Evolutionary conservation across 352 stramenopile genomes (phyloP).

Genomic region (Phytophthora tubulina): DNA sequence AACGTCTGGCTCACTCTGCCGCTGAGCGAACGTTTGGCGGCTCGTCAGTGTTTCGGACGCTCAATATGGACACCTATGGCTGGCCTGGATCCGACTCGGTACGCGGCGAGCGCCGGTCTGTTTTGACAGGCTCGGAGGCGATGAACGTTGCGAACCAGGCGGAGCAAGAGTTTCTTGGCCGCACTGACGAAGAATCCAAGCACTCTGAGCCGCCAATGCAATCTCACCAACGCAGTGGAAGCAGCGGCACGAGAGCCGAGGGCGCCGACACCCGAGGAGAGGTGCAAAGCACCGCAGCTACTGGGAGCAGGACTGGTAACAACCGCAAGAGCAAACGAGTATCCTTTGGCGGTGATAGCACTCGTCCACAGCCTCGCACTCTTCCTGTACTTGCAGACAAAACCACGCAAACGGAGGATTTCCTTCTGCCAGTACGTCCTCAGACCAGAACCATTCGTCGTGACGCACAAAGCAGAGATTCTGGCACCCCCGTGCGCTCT

Average conservation of each 20-base stretch:
- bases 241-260: no score
- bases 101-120: constrained; percentile 31
- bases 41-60: constrained; percentile 35
- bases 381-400: constrained; percentile 44
- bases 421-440: constrained; percentile 10
- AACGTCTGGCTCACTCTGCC: constrained; percentile 24
- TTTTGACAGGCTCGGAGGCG: constrained; percentile 48
- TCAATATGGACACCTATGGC: constrained; percentile 31
- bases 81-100: constrained; percentile 24
- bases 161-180: constrained; percentile 45
- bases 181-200: constrained; percentile 25
- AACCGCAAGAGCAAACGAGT: constrained; percentile 39
- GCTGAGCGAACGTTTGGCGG: constrained; percentile 34
- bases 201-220: constrained; percentile 15
- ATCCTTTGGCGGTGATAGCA: constrained; percentile 30
- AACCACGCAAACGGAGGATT: constrained; percentile 48
- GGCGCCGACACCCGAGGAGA: no score
- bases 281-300: not conserved
- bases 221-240: no score
- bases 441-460: not conserved
- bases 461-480: constrained; percentile 3
- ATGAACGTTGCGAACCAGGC: constrained; percentile 50
- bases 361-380: constrained; percentile 30
- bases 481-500: constrained; percentile 5
- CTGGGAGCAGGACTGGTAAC: constrained; percentile 7